Evolutionary conservation across 202 grass and related monocot genomes (phyloP), one percentile per base, ranked within the genome.

Genomic region (Zoysia matrella): DNA sequence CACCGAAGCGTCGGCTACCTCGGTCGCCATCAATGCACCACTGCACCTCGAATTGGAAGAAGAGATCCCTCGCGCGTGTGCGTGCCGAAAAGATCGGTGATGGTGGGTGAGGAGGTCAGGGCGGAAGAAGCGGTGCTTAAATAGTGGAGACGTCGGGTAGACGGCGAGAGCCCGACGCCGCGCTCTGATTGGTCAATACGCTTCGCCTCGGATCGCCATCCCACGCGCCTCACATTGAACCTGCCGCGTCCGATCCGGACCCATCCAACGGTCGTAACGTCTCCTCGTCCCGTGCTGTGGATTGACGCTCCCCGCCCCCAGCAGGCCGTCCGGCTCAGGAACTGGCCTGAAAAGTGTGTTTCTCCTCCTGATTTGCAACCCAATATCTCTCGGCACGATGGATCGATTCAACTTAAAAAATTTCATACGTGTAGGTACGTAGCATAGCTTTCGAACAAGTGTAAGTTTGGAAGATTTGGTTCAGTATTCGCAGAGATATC

Each of bases 151-250:
- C 75, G 52, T 42, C 36, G 52, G 6, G 77, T 73, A 18, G 71
- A 78, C 81, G 73, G 14, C 14, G 12, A 61, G 60, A 61, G 15
- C 16, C 49, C 43, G 78, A 87, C 11, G 72, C 13, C 77, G 84
- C 65, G 53, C 85, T 11, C 76, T 93, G 74, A 98, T 91, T 98
- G 95, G 95, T 49, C 73, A 0, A 39, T 2, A 1, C 3, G 0
- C 49, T 42, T 40, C 43, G 65, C 80, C 90, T 56, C 90, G 95
- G 95, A 98, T 95, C 89, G 84, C 42, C 51, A 22, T 51, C 83
- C 65, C 13, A 36, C 61, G 60, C 46, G 56, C 73, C 60, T 64
- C 11, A 11, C n/a, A 61, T 82, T 70, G 40, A 90, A 89, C 71
- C 1, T 74, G n/a, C 3, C 2, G 77, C 85, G 75, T 87, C 72